Conservation (phyloP, 2,329 filamentous ascomycete species). For the Alternaria arborescens region DNA sequence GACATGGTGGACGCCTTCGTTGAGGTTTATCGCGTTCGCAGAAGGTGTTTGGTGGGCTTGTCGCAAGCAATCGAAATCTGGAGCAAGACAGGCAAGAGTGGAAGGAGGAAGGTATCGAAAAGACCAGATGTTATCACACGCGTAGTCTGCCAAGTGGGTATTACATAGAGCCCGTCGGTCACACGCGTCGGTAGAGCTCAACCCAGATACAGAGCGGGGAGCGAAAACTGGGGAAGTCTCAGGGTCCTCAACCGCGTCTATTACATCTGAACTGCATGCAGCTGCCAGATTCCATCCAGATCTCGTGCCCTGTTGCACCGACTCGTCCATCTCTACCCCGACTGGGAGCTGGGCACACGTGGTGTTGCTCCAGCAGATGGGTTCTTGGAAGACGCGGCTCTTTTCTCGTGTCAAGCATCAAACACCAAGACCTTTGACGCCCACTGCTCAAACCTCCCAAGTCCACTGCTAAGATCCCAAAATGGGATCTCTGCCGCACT, state of each 20-base stretch:
- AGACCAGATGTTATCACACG: conserved; percentile 3
- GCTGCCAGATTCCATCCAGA: conserved; percentile 26
- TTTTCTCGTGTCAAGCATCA: conserved; percentile 8
- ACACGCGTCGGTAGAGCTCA: conserved; percentile 15
- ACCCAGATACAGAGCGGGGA: conserved; percentile 12
- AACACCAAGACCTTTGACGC: conserved; percentile 16
- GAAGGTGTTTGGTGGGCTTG: neutral
- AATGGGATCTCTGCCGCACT: conserved; percentile 19
- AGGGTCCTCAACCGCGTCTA: conserved; percentile 12
- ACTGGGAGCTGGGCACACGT: conserved; percentile 27
- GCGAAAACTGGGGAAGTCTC: conserved; percentile 21
- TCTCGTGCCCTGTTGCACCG: conserved; percentile 36
- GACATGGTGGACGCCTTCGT: conserved; percentile 41
- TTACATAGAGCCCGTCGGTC: conserved; percentile 8
- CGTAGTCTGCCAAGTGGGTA: conserved; percentile 11
- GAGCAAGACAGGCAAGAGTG: neutral
- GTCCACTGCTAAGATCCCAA: neutral
- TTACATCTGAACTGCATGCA: conserved; percentile 10
- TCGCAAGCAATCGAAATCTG: neutral
- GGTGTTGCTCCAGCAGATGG: conserved; percentile 21
- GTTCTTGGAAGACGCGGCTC: conserved; percentile 25
- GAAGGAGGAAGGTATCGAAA: neutral
- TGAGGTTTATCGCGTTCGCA: neutral
- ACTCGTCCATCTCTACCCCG: conserved; percentile 31
- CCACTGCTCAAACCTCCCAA: neutral